Conservation (phyloP, 441 rosid species). For the Populus trichocarpa region DNA sequence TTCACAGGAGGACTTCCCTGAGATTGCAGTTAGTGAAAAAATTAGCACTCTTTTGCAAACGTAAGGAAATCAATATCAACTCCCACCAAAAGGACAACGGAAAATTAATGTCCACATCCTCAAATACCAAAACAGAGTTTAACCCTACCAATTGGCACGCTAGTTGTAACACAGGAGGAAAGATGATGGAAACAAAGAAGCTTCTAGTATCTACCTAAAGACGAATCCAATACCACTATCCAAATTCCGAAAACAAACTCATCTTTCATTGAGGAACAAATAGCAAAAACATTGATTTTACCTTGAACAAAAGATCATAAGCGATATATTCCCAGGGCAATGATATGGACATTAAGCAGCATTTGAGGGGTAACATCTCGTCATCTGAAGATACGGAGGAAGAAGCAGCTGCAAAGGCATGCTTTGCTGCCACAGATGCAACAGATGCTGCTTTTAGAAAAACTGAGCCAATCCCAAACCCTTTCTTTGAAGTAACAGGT, state of each 20-base stretch:
- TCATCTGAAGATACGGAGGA: conserved; percentile 54
- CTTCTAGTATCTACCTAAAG: not conserved
- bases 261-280: not conserved
- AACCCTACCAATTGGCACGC: not conserved
- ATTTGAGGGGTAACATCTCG: conserved; percentile 86
- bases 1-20: conserved; percentile 68
- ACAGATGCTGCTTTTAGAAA: conserved; percentile 84
- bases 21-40: conserved; percentile 10
- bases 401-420: conserved; percentile 86
- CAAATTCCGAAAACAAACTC: not conserved
- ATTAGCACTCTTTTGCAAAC: conserved; percentile 4
- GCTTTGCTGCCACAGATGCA: conserved; percentile 94
- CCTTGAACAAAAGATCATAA: conserved; percentile 88
- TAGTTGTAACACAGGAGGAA: not conserved
- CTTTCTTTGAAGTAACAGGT: conserved; percentile 72
- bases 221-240: not conserved
- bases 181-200: not conserved
- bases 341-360: conserved; percentile 94
- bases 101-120: not conserved
- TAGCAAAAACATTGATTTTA: conserved; percentile 23
- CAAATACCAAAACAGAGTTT: not conserved
- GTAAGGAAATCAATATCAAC: not conserved
- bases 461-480: conserved; percentile 79
- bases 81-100: not conserved
- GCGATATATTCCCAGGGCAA: conserved; percentile 93